These are phyloP conservation scores for Meripilus lineatus DNA, from an alignment of 1,284 basidiomycete species.

Conservation along the genomic window DNA sequence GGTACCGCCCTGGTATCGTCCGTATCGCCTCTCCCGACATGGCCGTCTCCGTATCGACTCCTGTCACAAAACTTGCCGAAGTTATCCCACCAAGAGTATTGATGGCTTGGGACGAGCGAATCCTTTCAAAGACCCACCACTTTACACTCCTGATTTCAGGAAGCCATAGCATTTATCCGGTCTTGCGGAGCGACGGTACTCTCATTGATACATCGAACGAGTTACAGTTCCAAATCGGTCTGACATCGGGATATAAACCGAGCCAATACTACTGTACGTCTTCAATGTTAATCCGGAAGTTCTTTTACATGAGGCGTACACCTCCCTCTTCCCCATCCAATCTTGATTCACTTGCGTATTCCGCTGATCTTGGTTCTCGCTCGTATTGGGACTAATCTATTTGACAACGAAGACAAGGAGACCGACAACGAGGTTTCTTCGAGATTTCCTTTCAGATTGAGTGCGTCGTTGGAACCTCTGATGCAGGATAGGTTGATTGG, in stretches of 20 bases:
- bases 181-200: conserved; percentile 36
- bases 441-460: conserved; percentile 57
- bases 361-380: background rate
- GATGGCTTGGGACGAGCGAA: conserved; percentile 59
- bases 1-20: conserved; percentile 51
- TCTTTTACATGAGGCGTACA: conserved; percentile 37
- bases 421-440: background rate
- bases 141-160: conserved; percentile 57
- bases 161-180: conserved; percentile 45
- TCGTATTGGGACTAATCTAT: background rate
- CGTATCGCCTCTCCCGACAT: conserved; percentile 42
- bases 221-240: conserved; percentile 54
- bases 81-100: conserved; percentile 49
- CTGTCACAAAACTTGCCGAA: conserved; percentile 42
- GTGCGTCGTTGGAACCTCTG: conserved; percentile 51
- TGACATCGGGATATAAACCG: conserved; percentile 53
- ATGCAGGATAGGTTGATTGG: conserved; percentile 48
- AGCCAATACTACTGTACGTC: conserved; percentile 39
- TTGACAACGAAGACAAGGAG: background rate
- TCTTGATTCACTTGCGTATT: background rate
- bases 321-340: too few species aligned
- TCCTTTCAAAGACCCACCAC: conserved; percentile 45
- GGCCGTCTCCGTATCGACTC: conserved; percentile 47
- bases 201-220: too few species aligned
- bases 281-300: conserved; percentile 42